A percentile compares a stretch with the other conserved stretches of the same genome.
These are phyloP conservation scores for Primulina tabacum DNA, from an alignment of 257 asterid genomes.

Conservation along the genomic window DNA sequence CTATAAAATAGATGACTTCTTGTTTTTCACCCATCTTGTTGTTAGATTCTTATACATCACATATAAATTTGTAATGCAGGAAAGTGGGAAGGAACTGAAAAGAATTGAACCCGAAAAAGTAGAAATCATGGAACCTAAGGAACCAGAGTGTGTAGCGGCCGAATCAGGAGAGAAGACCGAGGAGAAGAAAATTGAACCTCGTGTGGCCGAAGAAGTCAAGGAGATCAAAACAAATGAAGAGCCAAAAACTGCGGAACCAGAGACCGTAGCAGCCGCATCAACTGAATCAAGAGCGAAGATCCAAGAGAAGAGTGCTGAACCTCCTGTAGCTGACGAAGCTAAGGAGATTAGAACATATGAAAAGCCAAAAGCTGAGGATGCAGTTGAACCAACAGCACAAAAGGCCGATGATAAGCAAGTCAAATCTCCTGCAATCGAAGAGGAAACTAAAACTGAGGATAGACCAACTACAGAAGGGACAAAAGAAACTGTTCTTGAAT, in stretches of 20 bases:
- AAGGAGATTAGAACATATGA: constrained; percentile 11
- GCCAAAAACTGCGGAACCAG: constrained; percentile 25
- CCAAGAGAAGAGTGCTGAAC: constrained; percentile 21
- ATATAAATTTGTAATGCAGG: constrained; percentile 30
- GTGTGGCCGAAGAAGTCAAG: background rate
- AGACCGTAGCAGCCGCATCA: constrained; percentile 24
- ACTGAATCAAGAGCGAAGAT: constrained; percentile 32
- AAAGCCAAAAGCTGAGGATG: constrained; percentile 21
- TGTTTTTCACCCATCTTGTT: background rate
- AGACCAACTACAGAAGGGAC: constrained; percentile 22
- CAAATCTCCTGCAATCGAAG: constrained; percentile 31
- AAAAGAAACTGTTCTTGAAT: constrained; percentile 20
- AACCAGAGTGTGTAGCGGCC: background rate
- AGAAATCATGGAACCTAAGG: constrained; percentile 22
- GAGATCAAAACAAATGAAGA: background rate
- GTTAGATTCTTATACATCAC: background rate
- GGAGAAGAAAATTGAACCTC: background rate
- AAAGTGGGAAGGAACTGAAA: constrained; percentile 50
- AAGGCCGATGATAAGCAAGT: constrained; percentile 34
- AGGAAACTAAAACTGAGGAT: constrained; percentile 33
- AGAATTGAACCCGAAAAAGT: constrained; percentile 34
- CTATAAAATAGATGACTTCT: background rate
- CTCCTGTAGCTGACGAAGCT: constrained; percentile 12
- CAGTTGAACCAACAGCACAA: constrained; percentile 17
- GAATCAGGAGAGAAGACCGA: background rate